Evolutionary conservation across 2,329 filamentous ascomycete species (phyloP).

Genomic region (Leptographium flavum): DNA sequence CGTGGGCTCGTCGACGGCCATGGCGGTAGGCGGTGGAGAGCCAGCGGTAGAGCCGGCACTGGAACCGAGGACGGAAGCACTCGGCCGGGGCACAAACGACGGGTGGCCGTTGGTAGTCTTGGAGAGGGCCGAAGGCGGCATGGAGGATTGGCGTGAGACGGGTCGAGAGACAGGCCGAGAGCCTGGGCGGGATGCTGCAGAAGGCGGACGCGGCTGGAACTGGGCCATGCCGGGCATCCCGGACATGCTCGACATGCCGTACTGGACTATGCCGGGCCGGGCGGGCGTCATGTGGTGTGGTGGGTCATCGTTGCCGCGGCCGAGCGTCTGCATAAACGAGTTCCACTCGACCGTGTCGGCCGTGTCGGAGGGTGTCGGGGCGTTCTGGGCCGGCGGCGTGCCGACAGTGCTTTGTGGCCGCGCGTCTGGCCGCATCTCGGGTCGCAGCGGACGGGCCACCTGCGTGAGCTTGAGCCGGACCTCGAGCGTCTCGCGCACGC

Average conservation of each 20-base stretch:
- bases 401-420: no score
- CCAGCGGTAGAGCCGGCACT: neutral
- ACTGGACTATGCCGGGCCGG: no score
- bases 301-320: no score
- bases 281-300: no score
- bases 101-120: neutral
- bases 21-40: conserved; percentile 3
- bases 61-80: neutral
- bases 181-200: conserved; percentile 4
- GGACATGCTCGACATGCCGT: no score
- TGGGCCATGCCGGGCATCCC: conserved; percentile 8
- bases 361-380: conserved; percentile 42
- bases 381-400: conserved; percentile 13
- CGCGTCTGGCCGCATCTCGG: no score
- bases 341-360: conserved; percentile 67
- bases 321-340: conserved; percentile 48
- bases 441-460: conserved; percentile 43
- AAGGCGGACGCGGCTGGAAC: neutral
- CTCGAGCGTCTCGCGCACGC: conserved; percentile 76
- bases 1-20: conserved; percentile 2
- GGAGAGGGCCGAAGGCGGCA: conserved; percentile 1
- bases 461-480: conserved; percentile 80
- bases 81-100: neutral
- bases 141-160: conserved; percentile 8
- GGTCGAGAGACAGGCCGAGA: conserved; percentile 10